These are phyloP conservation scores for Solanum microdontum DNA, from an alignment of 257 asterid genomes.

Conservation along the genomic window DNA sequence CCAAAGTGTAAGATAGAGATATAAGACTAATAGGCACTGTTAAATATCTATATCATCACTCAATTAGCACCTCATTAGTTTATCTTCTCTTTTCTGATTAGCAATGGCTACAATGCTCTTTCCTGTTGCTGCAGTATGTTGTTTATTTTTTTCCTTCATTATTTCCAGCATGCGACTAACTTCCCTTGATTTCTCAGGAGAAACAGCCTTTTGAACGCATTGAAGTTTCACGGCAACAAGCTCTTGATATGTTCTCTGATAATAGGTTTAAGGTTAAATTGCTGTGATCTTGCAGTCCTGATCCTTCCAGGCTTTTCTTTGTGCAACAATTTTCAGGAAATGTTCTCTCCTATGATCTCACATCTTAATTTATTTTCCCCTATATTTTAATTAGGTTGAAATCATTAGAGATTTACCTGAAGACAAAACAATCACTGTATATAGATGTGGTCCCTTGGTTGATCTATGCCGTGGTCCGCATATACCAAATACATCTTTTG, in stretches of 20 bases:
- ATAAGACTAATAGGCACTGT: neutral
- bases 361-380: neutral
- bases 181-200: constrained; percentile 38
- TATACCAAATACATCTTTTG: constrained; percentile 89
- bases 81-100: neutral
- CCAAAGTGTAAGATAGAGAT: neutral
- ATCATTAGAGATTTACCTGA: constrained; percentile 85
- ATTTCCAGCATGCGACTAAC: neutral
- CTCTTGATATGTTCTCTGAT: constrained; percentile 84
- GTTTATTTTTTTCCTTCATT: neutral
- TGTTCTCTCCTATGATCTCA: neutral
- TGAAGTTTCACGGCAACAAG: constrained; percentile 84
- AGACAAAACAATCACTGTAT: constrained; percentile 89
- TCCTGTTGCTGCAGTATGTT: neutral
- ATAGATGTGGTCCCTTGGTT: constrained; percentile 94
- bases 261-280: constrained; percentile 71
- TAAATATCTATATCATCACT: neutral
- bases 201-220: constrained; percentile 92
- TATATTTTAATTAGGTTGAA: constrained; percentile 51
- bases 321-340: neutral
- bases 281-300: neutral
- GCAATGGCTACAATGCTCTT: neutral
- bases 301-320: neutral
- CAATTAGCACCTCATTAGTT: neutral
- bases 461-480: constrained; percentile 99